Evolutionary conservation across 2,329 filamentous ascomycete genomes (phyloP), one percentile per base, ranked within the genome.

Genomic region (Trichoderma sp.): DNA sequence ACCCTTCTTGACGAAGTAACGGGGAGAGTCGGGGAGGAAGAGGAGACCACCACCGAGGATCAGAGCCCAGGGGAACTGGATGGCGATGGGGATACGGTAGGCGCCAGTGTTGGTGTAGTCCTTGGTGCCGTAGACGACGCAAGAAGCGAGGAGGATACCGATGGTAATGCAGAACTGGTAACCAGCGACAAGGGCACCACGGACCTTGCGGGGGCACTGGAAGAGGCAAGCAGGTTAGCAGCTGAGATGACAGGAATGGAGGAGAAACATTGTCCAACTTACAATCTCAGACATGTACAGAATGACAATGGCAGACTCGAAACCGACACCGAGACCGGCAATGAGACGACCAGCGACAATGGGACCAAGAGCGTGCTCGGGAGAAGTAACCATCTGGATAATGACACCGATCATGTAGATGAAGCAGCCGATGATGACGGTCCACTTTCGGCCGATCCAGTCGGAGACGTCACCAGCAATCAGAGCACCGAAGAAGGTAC

Each of bases 121-220:
- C 81, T 93, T 82, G 71, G 91, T 92, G 66, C 82, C 90, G 80
- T 96, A 94, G 82, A 91, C 89, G 77, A 96, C 89, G 76, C 89
- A 90, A 1, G 92, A 88, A 26, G 93, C 93, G 73, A 95, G 82
- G 80, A 95, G 84, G 74, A 96, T 84, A 82, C 93, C 93, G 74
- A 95, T 87, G 73, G 92, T 95, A 81, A 95, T 91, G 81, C 90
- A 93, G 86, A 94, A 94, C 80, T 95, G 92, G 84, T 95, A 95
- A 5, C 91, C 92, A 1, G 91, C 89, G n/a, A 95, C 93, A 65
- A 95, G 87, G 70, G 92, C 90, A 78, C 92, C 92, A 78, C 93
- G 81, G 75, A 96, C 91, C 81, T 92, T 93, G 81, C 87, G 88
- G 72, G 91, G 91, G 74, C 84, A 83, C 82, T 81, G 34, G 24